Conservation (phyloP, 148 eudicot species). For the Fagopyrum esculentum region DNA sequence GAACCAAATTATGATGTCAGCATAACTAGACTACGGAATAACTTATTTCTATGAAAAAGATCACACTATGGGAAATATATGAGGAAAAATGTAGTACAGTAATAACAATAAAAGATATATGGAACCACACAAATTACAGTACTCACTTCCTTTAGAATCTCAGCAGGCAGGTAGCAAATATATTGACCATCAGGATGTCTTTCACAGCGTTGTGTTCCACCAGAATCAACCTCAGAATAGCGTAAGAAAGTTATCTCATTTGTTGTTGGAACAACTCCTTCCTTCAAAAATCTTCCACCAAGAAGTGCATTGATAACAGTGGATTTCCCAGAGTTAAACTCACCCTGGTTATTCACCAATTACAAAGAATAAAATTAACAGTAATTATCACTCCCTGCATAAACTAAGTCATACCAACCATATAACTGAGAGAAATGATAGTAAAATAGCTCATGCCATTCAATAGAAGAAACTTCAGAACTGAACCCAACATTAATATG, state of each 20-base stretch:
- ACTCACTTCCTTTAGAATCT: slow-evolving; percentile 78
- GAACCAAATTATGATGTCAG: not conserved
- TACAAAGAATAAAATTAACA: not conserved
- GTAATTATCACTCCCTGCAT: not conserved
- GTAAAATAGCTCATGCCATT: not conserved
- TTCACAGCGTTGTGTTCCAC: slow-evolving; percentile 63
- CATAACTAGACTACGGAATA: not conserved
- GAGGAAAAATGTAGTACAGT: not conserved
- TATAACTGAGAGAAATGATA: not conserved
- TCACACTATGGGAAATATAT: not conserved
- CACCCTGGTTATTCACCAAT: slow-evolving; percentile 50
- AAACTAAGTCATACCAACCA: not conserved
- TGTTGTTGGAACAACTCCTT: slow-evolving; percentile 96
- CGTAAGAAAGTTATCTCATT: slow-evolving; percentile 93
- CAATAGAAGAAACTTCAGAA: not conserved
- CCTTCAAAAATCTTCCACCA: slow-evolving; percentile 72
- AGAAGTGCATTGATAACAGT: slow-evolving; percentile 93
- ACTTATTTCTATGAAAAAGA: not conserved
- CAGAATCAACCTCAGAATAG: slow-evolving; percentile 48
- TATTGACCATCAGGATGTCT: slow-evolving; percentile 88
- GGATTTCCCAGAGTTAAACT: slow-evolving; percentile 94
- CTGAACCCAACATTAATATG: not conserved
- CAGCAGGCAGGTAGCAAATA: slow-evolving; percentile 74
- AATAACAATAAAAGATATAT: not conserved
- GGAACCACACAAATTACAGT: not conserved